A percentile compares a stretch with the other conserved stretches of the same genome.
phyloP scores from a whole-genome alignment of 192 early-diverging fungal species.

The Mortierella alpina region DNA sequence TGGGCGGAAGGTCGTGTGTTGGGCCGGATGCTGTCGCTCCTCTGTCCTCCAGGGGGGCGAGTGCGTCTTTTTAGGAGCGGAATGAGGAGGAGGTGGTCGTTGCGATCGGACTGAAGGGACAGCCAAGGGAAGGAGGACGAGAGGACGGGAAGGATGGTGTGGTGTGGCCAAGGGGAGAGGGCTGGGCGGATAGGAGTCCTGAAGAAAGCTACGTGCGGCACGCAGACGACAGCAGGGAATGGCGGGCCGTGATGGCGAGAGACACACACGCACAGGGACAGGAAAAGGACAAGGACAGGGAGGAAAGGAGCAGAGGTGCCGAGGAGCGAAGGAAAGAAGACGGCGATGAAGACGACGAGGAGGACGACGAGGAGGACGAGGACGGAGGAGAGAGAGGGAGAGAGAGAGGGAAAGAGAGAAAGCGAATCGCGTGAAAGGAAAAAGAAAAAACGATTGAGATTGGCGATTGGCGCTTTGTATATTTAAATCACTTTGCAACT shows the following conservation, averaged over 20 bases:
- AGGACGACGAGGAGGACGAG: not conserved
- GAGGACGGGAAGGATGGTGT: not conserved
- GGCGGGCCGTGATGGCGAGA: not conserved
- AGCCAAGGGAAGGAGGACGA: not conserved
- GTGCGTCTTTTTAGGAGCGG: not conserved
- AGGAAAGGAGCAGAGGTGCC: not conserved
- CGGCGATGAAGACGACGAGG: not conserved
- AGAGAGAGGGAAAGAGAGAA: not conserved
- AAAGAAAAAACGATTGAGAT: not conserved
- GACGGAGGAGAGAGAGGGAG: not conserved
- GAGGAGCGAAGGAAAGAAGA: not conserved
- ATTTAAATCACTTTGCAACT: too few relatives aligned
- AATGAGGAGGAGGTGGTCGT: not conserved
- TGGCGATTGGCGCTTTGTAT: not conserved
- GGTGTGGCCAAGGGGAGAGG: too few relatives aligned
- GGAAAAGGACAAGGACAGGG: not conserved
- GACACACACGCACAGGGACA: not conserved
- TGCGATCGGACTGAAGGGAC: not conserved
- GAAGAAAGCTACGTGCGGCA: too few relatives aligned
- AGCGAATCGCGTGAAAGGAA: not conserved
- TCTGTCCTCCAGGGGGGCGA: too few relatives aligned
- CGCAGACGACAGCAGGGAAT: too few relatives aligned
- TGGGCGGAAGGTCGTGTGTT: not conserved
- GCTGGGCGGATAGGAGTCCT: too few relatives aligned
- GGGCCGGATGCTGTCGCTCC: not conserved